A percentile compares a stretch with the other conserved stretches of the same genome.
Evolutionary conservation across 345 rosid genomes (phyloP).

Genomic region (Isatis tinctoria): DNA sequence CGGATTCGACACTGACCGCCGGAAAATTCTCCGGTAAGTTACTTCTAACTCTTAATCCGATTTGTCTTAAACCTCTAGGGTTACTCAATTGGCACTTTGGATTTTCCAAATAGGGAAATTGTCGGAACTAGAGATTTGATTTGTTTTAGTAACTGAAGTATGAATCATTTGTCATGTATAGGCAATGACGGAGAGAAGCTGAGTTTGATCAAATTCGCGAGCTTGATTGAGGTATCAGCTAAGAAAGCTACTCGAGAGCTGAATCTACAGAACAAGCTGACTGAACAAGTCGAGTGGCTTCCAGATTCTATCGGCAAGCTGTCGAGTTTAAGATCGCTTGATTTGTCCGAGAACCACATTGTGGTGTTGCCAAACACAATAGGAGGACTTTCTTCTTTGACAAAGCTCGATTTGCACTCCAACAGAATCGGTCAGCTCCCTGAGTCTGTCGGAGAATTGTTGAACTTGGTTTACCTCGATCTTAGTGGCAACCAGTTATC

Average conservation of each 20-base stretch:
- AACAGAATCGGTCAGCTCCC: slow-evolving; percentile 75
- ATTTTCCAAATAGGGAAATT: neutral
- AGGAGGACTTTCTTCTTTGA: slow-evolving; percentile 77
- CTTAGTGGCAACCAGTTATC: slow-evolving; percentile 74
- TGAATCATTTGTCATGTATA: slow-evolving; percentile 33
- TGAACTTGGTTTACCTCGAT: slow-evolving; percentile 58
- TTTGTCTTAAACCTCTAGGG: neutral
- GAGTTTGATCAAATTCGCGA: slow-evolving; percentile 89
- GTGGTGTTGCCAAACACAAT: slow-evolving; percentile 64
- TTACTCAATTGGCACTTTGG: neutral
- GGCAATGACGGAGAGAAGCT: slow-evolving; percentile 80
- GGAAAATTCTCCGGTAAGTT: slow-evolving; percentile 51
- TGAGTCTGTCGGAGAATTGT: slow-evolving; percentile 72
- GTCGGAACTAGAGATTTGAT: neutral
- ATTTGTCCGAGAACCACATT: slow-evolving; percentile 78
- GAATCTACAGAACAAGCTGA: slow-evolving; percentile 73
- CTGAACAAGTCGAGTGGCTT: slow-evolving; percentile 84
- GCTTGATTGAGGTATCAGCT: slow-evolving; percentile 76
- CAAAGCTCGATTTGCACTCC: slow-evolving; percentile 71
- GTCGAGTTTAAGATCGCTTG: slow-evolving; percentile 54
- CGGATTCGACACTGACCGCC: slow-evolving; percentile 55
- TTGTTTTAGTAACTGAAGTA: neutral
- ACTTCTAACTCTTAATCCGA: neutral
- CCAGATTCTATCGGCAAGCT: slow-evolving; percentile 93
- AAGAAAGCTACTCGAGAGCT: slow-evolving; percentile 79